Evolutionary conservation across 352 stramenopile species (phyloP), one percentile per base, ranked within the genome.

Genomic region (Plasmopara muralis): DNA sequence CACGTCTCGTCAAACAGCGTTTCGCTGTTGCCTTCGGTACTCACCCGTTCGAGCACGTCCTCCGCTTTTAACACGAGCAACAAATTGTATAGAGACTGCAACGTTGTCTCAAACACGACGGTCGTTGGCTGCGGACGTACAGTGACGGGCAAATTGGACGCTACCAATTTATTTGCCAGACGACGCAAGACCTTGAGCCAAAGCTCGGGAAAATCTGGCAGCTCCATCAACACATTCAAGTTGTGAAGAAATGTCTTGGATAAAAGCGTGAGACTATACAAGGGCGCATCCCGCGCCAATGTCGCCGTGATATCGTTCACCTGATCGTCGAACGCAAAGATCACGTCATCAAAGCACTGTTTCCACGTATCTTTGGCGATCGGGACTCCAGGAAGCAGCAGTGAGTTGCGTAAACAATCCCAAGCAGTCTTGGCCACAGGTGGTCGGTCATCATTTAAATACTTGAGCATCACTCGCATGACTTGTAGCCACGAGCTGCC

Each of bases 161-260:
- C 43, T 7, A 77, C 71, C 5, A 94, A 41, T 45, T 92, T 94
- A 18, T 76, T 82, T 1, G 81, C 73, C 14, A 94, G 64, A 12
- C 83, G 77, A 9, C 74, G 72, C 28, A 94, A 49, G 1, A 94
- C 76, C 30, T 80, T 78, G 2, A 94, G 65, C 83, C 83, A 94
- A 34, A 94, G 64, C 9, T 76, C 68, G 7, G 71, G 60, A 34
- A 94, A 94, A 28, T 72, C 61, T 13, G 70, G 50, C 20, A 92
- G 57, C 50, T 86, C 72, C 34, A 86, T 72, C 15, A 94, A 57
- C 37, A 86, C 77, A 9, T 68, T 72, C 39, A 94, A 60, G 39
- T 94, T 86, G 68, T 94, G 83, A 15, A 94, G 60, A 46, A 94
- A 94, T 25, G 83, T 89, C 69, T 94, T 94, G 6, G 83, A 89